Conservation (phyloP, 805 yeast genomes). For the Pichia insulana region DNA sequence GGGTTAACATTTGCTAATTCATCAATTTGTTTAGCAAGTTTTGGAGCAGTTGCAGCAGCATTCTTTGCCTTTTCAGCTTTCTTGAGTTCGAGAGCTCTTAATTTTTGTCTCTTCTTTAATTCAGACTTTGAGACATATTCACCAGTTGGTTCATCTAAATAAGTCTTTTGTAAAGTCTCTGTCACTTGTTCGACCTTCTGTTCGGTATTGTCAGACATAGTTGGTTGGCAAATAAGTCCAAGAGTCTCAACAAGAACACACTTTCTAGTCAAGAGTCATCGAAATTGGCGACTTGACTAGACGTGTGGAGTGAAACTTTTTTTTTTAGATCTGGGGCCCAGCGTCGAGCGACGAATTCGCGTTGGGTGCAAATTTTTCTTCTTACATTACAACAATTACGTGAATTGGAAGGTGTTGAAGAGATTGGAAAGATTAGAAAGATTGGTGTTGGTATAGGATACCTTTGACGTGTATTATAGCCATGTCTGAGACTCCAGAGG, state of each 20-base stretch:
- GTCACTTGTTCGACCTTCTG: conserved; percentile 46
- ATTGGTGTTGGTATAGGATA: too few relatives aligned
- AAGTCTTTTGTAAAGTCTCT: conserved; percentile 59
- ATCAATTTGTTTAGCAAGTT: conserved; percentile 52
- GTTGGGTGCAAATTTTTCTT: too few relatives aligned
- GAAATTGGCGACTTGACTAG: too few relatives aligned
- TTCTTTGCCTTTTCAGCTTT: conserved; percentile 84
- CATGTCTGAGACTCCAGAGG: conserved; percentile 1
- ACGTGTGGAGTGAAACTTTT: too few relatives aligned
- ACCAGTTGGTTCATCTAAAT: conserved; percentile 90
- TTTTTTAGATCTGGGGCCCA: too few relatives aligned
- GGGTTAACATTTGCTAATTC: conserved; percentile 85
- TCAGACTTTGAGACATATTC: conserved; percentile 95
- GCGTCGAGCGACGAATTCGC: too few relatives aligned
- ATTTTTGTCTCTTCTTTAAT: conserved; percentile 91
- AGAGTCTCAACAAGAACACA: background rate
- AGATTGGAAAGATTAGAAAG: too few relatives aligned
- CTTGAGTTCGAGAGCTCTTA: conserved; percentile 77
- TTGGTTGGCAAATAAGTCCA: background rate
- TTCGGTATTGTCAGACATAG: conserved; percentile 29
- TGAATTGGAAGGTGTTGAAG: too few relatives aligned
- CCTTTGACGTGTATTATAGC: background rate
- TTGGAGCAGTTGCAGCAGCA: conserved; percentile 46
- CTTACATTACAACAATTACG: too few relatives aligned
- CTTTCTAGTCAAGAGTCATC: too few relatives aligned